Evolutionary conservation across 768 basidiomycete species (phyloP).

Genomic region (Piloderma croceum): DNA sequence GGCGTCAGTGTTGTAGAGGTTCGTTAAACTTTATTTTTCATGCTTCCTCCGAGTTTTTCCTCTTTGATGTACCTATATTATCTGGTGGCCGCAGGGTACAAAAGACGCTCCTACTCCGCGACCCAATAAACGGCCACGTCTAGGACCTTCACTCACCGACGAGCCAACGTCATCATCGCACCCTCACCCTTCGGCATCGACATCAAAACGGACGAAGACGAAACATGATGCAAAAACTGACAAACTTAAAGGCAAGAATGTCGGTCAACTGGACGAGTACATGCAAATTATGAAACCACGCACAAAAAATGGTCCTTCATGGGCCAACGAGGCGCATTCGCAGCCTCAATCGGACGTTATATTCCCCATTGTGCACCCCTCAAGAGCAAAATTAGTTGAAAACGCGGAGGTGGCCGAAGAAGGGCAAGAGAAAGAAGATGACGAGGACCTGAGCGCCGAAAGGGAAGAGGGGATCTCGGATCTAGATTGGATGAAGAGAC

Average conservation of each 20-base stretch:
- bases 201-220: slow-evolving; percentile 4
- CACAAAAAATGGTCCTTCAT: slow-evolving; percentile 51
- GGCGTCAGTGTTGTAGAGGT: slow-evolving; percentile 76
- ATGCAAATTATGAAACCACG: slow-evolving; percentile 70
- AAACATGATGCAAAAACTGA: slow-evolving; percentile 9
- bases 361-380: too few relatives aligned
- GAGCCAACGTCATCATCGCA: slow-evolving; percentile 17
- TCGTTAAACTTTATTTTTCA: slow-evolving; percentile 23
- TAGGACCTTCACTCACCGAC: slow-evolving; percentile 29
- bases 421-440: slow-evolving; percentile 11
- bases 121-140: slow-evolving; percentile 64
- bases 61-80: slow-evolving; percentile 5
- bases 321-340: slow-evolving; percentile 49
- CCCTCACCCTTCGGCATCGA: slow-evolving; percentile 8
- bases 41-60: slow-evolving; percentile 1
- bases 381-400: background rate
- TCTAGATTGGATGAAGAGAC: slow-evolving; percentile 68
- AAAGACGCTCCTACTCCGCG: slow-evolving; percentile 64
- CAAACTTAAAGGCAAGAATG: slow-evolving; percentile 22
- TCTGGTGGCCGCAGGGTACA: slow-evolving; percentile 42
- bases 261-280: slow-evolving; percentile 56
- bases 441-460: slow-evolving; percentile 16
- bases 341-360: slow-evolving; percentile 2
- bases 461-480: slow-evolving; percentile 49
- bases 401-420: slow-evolving; percentile 10